phyloP scores from a whole-genome alignment of 495 filamentous ascomycete species.

The Gamarada debralockiae region DNA sequence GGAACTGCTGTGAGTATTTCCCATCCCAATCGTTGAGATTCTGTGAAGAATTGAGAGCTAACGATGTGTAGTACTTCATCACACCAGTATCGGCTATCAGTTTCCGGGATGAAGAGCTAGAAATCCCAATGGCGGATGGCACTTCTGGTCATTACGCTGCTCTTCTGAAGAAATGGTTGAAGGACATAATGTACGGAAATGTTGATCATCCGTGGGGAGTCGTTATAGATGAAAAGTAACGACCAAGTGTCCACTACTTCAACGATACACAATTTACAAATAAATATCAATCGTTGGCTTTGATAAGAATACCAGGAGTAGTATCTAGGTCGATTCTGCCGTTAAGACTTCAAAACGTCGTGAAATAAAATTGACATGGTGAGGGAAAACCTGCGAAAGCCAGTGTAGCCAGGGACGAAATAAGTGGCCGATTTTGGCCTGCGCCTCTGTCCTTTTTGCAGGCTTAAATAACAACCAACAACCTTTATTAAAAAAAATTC shows the following conservation, averaged over 20 bases:
- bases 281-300: no score
- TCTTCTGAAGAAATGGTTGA: conserved; percentile 72
- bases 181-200: conserved; percentile 81
- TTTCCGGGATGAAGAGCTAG: conserved; percentile 64
- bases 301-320: no score
- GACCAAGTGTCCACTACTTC: background rate
- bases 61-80: conserved; percentile 63
- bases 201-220: conserved; percentile 76
- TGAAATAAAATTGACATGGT: no score
- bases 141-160: conserved; percentile 59
- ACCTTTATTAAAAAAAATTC: no score
- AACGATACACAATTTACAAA: background rate
- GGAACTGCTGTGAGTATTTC: conserved; percentile 73
- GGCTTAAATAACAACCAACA: no score
- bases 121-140: conserved; percentile 56
- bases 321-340: no score
- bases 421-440: no score
- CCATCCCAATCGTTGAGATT: background rate
- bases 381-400: no score
- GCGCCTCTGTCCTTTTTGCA: no score
- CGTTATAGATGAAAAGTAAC: conserved; percentile 56
- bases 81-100: conserved; percentile 69
- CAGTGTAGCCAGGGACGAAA: no score
- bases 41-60: background rate
- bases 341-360: no score